phyloP scores from a whole-genome alignment of 1,284 basidiomycete genomes.

The Erythrobasidium hasegawianum region DNA sequence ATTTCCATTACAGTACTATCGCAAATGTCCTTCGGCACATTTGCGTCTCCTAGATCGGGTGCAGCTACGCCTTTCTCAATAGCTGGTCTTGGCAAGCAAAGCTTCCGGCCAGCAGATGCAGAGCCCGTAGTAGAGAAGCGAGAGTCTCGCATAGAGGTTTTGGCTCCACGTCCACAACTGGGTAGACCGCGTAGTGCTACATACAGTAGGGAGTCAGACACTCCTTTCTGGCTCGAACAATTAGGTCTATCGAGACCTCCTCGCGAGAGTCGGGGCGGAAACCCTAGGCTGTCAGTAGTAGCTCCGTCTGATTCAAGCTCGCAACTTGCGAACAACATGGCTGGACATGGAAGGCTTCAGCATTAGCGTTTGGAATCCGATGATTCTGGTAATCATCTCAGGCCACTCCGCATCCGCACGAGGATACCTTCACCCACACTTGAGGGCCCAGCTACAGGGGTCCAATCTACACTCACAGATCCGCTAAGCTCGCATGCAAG shows the following conservation, averaged over 20 bases:
- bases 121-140: too few species aligned
- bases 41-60: background rate
- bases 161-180: background rate
- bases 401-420: background rate
- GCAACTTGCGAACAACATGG: background rate
- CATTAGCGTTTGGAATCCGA: background rate
- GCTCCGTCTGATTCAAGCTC: background rate
- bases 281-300: background rate
- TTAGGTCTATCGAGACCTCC: background rate
- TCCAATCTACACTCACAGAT: background rate
- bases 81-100: too few species aligned
- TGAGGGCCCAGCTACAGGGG: background rate
- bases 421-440: background rate
- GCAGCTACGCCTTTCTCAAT: background rate
- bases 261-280: background rate
- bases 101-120: too few species aligned
- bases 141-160: background rate
- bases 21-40: constrained; percentile 1
- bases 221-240: constrained; percentile 2
- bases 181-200: background rate
- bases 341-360: background rate
- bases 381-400: background rate
- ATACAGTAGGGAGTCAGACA: background rate
- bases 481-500: background rate
- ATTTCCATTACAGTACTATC: constrained; percentile 1